Conservation (phyloP, 805 yeast genomes). For the Tetrapisispora taiwanensis region DNA sequence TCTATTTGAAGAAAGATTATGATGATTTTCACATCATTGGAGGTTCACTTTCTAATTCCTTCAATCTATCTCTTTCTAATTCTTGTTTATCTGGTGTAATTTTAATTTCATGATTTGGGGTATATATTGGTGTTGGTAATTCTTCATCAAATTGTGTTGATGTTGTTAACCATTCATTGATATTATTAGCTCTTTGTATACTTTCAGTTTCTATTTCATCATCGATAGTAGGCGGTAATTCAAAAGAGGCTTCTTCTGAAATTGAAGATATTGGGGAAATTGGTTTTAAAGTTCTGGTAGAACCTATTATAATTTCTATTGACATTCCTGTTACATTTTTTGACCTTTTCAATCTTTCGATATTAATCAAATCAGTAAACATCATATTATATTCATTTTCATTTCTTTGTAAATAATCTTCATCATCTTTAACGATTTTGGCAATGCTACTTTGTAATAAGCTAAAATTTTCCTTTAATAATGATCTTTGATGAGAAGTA, state of each 20-base stretch:
- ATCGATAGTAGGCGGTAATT: neutral
- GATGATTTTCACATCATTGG: constrained; percentile 11
- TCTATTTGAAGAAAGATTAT: neutral
- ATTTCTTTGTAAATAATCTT: constrained; percentile 4
- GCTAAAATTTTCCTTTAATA: constrained; percentile 8
- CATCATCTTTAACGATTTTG: constrained; percentile 6
- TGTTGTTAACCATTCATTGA: constrained; percentile 4
- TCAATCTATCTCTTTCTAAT: constrained; percentile 30
- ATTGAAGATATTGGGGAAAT: neutral
- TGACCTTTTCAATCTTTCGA: constrained; percentile 65
- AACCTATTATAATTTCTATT: constrained; percentile 72
- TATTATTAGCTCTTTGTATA: neutral
- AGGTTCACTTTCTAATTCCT: constrained; percentile 35
- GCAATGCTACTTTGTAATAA: constrained; percentile 12
- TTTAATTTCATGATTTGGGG: constrained; percentile 9
- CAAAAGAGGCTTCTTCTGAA: neutral
- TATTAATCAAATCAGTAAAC: constrained; percentile 49
- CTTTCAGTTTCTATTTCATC: neutral
- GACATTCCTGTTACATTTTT: constrained; percentile 75
- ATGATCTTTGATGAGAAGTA: constrained; percentile 1
- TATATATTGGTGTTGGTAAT: constrained; percentile 17
- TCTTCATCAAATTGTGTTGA: neutral
- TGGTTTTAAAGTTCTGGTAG: constrained; percentile 39
- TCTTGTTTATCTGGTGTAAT: constrained; percentile 31
- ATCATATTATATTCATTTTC: constrained; percentile 22